Evolutionary conservation across 176 grass and related monocot species (phyloP), one percentile per base, ranked within the genome.

Genomic region (Metroxylon sagu): DNA sequence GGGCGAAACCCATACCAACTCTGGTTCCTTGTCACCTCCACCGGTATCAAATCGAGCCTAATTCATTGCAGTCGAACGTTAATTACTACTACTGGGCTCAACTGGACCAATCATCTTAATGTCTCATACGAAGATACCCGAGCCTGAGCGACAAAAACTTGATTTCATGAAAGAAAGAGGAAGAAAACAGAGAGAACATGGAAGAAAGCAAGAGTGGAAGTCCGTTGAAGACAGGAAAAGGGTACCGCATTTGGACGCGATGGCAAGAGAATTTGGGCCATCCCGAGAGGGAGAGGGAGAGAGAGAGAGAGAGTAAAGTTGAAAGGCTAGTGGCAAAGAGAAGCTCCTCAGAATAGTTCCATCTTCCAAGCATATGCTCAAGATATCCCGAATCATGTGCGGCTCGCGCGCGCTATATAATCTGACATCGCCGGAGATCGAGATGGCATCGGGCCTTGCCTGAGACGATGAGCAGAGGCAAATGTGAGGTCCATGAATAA

Each of bases 401-500:
- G 53, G 21, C 17, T 21, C 10, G 53, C 18, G 23, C 2, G 3
- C 21, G 3, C 53, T 55, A 55, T 55, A 55, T 21, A 55, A 55
- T 8, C 53, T 21, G 8, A n/a, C 6, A 8, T 21, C 5, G 3
- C 21, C 18, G 16, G 18, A 1, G 21, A 14, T 25, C 53, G 5
- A 55, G 1, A 55, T 7, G 17, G 3, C 18, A n/a, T 55, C 53
- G 21, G 21, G 5, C 53, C 2, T 55, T n/a, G 53, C 1, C 2
- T 7, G 4, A 14, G 14, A 7, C 2, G n/a, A 21, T 55, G 18
- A 7, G 53, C 19, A 19, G 16, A 7, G 21, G n/a, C 7, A 23
- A 23, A 14, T 31, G 58, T 29, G 52, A 43, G 65, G 68, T 53
- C 28, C 53, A 14, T 52, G 76, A 78, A 78, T 78, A 48, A 59